Conservation (phyloP, 352 stramenopile genomes). For the Thalassiosira mediterranea region DNA sequence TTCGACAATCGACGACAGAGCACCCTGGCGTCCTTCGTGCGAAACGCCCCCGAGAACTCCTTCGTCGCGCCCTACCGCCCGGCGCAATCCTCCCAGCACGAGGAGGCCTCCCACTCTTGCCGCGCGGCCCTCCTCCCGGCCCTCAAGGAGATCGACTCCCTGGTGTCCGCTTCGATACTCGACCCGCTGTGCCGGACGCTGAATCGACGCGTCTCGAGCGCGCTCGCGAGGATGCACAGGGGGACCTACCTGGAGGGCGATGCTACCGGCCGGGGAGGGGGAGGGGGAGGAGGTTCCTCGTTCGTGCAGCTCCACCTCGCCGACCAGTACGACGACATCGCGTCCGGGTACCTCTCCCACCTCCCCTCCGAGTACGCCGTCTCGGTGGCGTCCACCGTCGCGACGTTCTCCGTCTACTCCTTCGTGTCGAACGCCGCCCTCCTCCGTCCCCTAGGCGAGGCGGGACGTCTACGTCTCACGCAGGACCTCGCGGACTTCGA, state of each 20-base stretch:
- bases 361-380: constrained; percentile 69
- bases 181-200: constrained; percentile 65
- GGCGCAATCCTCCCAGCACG: constrained; percentile 69
- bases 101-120: constrained; percentile 76
- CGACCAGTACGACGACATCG: constrained; percentile 66
- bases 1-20: constrained; percentile 25
- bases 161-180: constrained; percentile 67
- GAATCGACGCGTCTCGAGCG: constrained; percentile 59
- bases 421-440: constrained; percentile 82
- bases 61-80: constrained; percentile 79
- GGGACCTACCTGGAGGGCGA: constrained; percentile 68
- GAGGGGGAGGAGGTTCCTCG: too few relatives aligned
- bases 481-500: constrained; percentile 84
- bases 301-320: constrained; percentile 79
- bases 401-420: constrained; percentile 78
- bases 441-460: constrained; percentile 71
- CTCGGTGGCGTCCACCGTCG: constrained; percentile 68
- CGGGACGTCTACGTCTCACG: constrained; percentile 66
- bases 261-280: constrained; percentile 24
- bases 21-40: constrained; percentile 68
- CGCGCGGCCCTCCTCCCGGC: constrained; percentile 63
- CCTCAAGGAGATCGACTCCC: constrained; percentile 73
- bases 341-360: constrained; percentile 55
- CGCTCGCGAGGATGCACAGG: constrained; percentile 69
- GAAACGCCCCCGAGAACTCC: constrained; percentile 70